A percentile compares a stretch with the other conserved stretches of the same genome.
phyloP scores from a whole-genome alignment of 1,284 basidiomycete genomes.

The Cryptococcus depauperatus region DNA sequence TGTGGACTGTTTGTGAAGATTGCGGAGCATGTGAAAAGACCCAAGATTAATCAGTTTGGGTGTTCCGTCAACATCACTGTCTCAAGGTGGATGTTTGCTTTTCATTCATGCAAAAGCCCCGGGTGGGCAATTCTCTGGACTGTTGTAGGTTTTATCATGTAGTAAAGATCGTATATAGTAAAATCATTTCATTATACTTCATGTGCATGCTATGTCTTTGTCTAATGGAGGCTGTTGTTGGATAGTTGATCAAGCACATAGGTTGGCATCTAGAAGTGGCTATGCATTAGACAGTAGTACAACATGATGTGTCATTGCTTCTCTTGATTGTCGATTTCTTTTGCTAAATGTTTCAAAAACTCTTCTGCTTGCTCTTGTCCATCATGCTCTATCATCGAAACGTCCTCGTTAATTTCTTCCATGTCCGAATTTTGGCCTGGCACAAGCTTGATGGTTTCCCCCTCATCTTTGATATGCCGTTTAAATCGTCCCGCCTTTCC shows the following conservation, averaged over 20 bases:
- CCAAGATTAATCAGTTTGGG: constrained; percentile 2
- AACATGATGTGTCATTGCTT: background rate
- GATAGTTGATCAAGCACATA: too few species aligned
- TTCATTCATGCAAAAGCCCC: background rate
- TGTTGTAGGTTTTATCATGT: constrained; percentile 8
- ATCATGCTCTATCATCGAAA: constrained; percentile 1
- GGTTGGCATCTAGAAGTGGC: too few species aligned
- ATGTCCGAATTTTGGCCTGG: constrained; percentile 6
- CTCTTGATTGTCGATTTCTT: constrained; percentile 14
- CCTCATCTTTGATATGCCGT: constrained; percentile 18
- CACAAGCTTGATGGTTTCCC: constrained; percentile 17
- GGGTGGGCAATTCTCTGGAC: background rate
- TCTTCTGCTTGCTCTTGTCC: constrained; percentile 10
- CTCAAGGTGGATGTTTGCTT: background rate
- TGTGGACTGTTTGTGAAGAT: constrained; percentile 42
- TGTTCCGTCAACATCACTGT: background rate
- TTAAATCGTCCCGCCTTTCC: constrained; percentile 22
- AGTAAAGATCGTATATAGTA: background rate
- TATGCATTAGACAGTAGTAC: background rate
- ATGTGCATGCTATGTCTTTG: background rate
- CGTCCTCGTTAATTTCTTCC: background rate
- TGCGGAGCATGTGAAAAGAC: constrained; percentile 38
- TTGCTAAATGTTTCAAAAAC: constrained; percentile 14
- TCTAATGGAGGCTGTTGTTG: too few species aligned
- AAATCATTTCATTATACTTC: constrained; percentile 9